Conservation (phyloP, 2,329 filamentous ascomycete genomes). For the Knoxdaviesia proteae region DNA sequence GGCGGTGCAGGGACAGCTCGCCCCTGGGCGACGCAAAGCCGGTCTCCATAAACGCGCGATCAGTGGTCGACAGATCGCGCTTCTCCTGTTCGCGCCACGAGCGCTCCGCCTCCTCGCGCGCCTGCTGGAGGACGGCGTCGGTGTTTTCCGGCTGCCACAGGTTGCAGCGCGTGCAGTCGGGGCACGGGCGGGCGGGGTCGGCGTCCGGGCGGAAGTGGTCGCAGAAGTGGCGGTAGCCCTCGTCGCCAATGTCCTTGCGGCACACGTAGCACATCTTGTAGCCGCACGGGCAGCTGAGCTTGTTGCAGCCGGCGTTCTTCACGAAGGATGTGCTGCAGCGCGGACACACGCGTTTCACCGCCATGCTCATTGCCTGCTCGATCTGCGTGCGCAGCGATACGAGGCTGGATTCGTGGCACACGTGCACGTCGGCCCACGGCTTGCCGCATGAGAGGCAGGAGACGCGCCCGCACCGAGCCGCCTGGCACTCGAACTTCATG, state of each 20-base stretch:
- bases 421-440: constrained; percentile 70
- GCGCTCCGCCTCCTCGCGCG: constrained; percentile 49
- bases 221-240: constrained; percentile 88
- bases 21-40: neutral
- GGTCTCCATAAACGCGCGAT: neutral
- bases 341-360: constrained; percentile 87
- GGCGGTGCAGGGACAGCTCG: too few relatives aligned
- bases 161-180: constrained; percentile 63
- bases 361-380: constrained; percentile 81
- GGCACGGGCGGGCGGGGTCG: constrained; percentile 43
- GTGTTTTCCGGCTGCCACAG: constrained; percentile 58
- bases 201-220: constrained; percentile 78
- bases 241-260: constrained; percentile 49
- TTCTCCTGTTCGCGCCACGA: constrained; percentile 49
- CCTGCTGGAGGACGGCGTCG: constrained; percentile 44
- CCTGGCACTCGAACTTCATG: constrained; percentile 58
- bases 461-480: constrained; percentile 40
- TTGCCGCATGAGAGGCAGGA: constrained; percentile 74
- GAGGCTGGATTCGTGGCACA: constrained; percentile 69
- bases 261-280: constrained; percentile 98
- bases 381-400: constrained; percentile 72
- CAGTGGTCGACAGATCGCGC: constrained; percentile 22
- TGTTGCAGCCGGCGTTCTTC: constrained; percentile 89
- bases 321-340: constrained; percentile 82
- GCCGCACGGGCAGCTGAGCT: constrained; percentile 83